Evolutionary conservation across 192 early-diverging fungal genomes (phyloP), one percentile per base, ranked within the genome.

Genomic region (Jimgerdemannia flammicorona): DNA sequence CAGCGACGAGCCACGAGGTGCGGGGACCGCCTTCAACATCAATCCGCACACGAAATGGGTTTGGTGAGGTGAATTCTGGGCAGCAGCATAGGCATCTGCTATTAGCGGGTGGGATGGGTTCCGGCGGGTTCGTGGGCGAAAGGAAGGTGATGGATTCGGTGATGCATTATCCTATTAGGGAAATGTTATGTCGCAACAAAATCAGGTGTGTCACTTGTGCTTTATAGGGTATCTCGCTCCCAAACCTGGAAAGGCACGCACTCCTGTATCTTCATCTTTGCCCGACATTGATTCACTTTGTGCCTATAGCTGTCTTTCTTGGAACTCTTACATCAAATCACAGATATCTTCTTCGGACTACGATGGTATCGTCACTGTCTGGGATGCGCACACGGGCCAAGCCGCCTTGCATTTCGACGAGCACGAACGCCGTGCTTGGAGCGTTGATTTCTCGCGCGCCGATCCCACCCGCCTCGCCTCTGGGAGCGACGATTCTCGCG

Each of bases 381-480:
- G 96, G 96, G 96, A 99, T 79, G 87, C 90, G 3, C 80, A 83
- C 20, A 88, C 88, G 7, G 95, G 96, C 39, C 73, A 79, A 18
- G 79, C 87, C 44, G 87, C 91, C 3, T 76, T 81, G 67, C 81
- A 80, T 4, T 93, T 93, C 83, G 89, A 94, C 70, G 97, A 99
- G 77, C 97, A 99, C 79, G 94, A 97, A 75, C 93, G 94, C 83
- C 88, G 97, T 3, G 89, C 91, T 9, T 99, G 96, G 96, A 93
- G 95, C 68, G 92, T 98, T 6, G 95, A 98, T 78, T 97, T 94
- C 78, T 90, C 87, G 68, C 77, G 81, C 8, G 85, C 84, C 14
- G 92, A 98, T 74, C 95, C 96, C 14, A 91, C 86, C 40, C 83
- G 88, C 3, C 78, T 97, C 72, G 94, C 93, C 64, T 94, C 93